Evolutionary conservation across 2,329 filamentous ascomycete genomes (phyloP), one percentile per base, ranked within the genome.

Genomic region (Lachnellula arida): DNA sequence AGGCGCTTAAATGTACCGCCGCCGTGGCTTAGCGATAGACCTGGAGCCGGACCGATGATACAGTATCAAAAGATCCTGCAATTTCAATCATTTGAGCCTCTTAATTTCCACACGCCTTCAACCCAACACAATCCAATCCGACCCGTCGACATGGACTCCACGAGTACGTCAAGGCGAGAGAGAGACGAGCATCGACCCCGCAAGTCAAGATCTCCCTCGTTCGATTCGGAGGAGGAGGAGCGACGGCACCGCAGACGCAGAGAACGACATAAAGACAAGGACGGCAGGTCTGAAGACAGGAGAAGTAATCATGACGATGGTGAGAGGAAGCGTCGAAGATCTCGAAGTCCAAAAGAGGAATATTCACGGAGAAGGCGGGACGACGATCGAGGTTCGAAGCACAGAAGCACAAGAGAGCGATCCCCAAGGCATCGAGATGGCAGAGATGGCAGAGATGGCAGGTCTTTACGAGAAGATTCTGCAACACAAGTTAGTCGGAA

Each of bases 221-320:
- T 53, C 25, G 66, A 68, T 49, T 67, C 65, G 4, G 67, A 64
- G 51, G 67, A 64, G 51, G 67, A 67, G 47, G 67, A 68, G 46
- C 55, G 65, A 46, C 59, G 61, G 34, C 59, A 55, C 32, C 55
- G 60, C 44, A 62, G 63, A 60, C 65, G 62, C 19, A 43, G 51
- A 47, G 55, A 53, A 44, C 23, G 43, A 28, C 51, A 44, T 15
- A 51, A 47, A 11, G 46, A 42, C 9, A 32, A 46, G 40, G 15
- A 52, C 42, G 58, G 48, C 8, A 54, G 52, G 5, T 17, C 34
- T 37, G 51, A 28, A 40, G 48, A 48, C 19, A 49, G 44, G 34
- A 60, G 55, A 49, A 61, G 63, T 22, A 59, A 42, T 48, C 51
- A 64, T 47, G 54, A 60, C 22, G 63, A 61, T 14, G 58, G 59